phyloP scores from a whole-genome alignment of 177 flowering plant species.

The Vitis hybrid region DNA sequence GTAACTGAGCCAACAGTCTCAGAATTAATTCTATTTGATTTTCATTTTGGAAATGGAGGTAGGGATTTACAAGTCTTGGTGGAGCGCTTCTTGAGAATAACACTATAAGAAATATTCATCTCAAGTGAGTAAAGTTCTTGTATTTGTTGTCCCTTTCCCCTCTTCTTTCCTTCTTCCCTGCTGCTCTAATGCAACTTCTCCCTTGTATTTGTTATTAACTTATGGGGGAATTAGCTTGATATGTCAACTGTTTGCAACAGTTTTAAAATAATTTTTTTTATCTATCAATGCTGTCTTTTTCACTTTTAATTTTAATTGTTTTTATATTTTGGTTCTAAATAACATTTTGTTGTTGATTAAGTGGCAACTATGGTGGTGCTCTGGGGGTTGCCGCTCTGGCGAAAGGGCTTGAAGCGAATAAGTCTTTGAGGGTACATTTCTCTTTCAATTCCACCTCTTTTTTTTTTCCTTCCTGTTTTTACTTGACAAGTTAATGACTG shows the following conservation, averaged over 20 bases:
- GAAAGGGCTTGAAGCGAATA: constrained; percentile 87
- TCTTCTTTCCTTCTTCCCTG: neutral
- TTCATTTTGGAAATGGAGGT: constrained; percentile 41
- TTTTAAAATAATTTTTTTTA: neutral
- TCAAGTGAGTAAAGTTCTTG: constrained; percentile 57
- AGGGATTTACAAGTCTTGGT: constrained; percentile 95
- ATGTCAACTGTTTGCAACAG: neutral
- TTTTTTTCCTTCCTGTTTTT: neutral
- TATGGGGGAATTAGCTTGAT: neutral
- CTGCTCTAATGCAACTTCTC: neutral
- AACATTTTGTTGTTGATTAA: constrained; percentile 22
- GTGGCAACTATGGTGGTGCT: constrained; percentile 98
- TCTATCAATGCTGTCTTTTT: too few species aligned
- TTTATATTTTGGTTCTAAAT: constrained; percentile 3
- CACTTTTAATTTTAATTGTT: neutral
- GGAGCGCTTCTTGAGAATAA: constrained; percentile 85
- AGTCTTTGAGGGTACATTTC: constrained; percentile 73
- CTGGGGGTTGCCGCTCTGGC: constrained; percentile 90
- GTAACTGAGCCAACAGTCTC: neutral
- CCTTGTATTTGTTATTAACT: neutral
- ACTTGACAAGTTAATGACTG: neutral
- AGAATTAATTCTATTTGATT: constrained; percentile 5
- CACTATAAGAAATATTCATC: constrained; percentile 56
- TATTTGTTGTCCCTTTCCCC: neutral
- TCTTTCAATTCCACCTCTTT: neutral